Evolutionary conservation across 176 grass and related monocot genomes (phyloP).

Genomic region (Secale cereale): DNA sequence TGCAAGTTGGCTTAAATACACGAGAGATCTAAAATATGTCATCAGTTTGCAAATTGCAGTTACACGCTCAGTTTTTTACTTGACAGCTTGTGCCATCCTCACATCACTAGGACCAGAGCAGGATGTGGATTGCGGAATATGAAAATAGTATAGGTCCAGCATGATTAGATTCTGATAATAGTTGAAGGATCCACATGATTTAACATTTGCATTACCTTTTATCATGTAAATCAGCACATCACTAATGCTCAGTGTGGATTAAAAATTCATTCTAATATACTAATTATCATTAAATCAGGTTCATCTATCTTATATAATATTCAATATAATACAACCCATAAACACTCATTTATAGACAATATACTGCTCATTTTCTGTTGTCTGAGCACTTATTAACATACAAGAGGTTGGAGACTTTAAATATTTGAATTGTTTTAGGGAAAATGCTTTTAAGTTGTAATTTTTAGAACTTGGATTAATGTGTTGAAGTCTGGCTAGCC

Average conservation of each 20-base stretch:
- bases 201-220: constrained; percentile 18
- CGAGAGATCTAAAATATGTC: not conserved
- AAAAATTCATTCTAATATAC: not conserved
- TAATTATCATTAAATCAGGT: not conserved
- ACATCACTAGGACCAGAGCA: constrained; percentile 22
- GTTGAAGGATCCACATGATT: constrained; percentile 22
- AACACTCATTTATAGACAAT: constrained; percentile 12
- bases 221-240: constrained; percentile 14
- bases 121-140: not conserved
- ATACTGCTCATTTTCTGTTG: not conserved
- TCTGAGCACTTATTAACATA: not conserved
- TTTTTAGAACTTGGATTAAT: not conserved
- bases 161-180: constrained; percentile 20
- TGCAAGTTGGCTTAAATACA: not conserved
- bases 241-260: constrained; percentile 2
- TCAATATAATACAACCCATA: not conserved
- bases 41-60: not conserved
- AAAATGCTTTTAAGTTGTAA: not conserved
- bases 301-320: not conserved
- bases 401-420: not conserved
- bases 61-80: not conserved
- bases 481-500: not conserved
- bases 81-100: not conserved
- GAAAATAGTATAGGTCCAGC: constrained; percentile 2
- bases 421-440: not conserved